These are phyloP conservation scores for Dictyostelium firmibasis DNA, from an alignment of 78 protist genomes.

Conservation along the genomic window DNA sequence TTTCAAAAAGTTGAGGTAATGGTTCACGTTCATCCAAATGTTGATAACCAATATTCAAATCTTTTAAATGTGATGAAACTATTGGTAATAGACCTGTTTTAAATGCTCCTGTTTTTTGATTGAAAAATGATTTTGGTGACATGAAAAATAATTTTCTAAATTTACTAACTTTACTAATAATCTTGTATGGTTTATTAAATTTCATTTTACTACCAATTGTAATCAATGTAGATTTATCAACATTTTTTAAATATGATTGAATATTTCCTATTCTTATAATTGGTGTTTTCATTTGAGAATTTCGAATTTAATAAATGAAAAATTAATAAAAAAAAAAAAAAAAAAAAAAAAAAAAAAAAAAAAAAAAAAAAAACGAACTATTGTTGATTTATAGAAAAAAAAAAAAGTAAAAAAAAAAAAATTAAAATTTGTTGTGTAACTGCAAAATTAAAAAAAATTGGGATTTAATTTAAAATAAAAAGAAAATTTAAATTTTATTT, in stretches of 20 bases:
- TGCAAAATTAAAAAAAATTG: too few species aligned
- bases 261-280: neutral
- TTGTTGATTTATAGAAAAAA: too few species aligned
- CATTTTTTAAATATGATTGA: neutral
- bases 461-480: too few species aligned
- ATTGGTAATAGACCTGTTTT: slow-evolving; percentile 73
- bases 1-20: slow-evolving; percentile 20
- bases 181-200: neutral
- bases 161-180: neutral
- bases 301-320: too few species aligned
- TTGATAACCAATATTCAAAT: neutral
- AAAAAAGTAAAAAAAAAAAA: too few species aligned
- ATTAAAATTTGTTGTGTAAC: too few species aligned
- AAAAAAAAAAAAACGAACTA: too few species aligned
- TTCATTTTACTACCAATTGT: neutral
- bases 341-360: too few species aligned
- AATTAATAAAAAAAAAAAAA: too few species aligned
- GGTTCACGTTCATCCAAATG: slow-evolving; percentile 36
- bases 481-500: too few species aligned
- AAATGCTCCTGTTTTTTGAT: slow-evolving; percentile 44
- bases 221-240: neutral
- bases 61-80: neutral
- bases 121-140: slow-evolving; percentile 17
- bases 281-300: neutral
- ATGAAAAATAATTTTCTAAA: neutral